Evolutionary conservation across 805 yeast species (phyloP).

Genomic region (Isabelozyma rhagii): DNA sequence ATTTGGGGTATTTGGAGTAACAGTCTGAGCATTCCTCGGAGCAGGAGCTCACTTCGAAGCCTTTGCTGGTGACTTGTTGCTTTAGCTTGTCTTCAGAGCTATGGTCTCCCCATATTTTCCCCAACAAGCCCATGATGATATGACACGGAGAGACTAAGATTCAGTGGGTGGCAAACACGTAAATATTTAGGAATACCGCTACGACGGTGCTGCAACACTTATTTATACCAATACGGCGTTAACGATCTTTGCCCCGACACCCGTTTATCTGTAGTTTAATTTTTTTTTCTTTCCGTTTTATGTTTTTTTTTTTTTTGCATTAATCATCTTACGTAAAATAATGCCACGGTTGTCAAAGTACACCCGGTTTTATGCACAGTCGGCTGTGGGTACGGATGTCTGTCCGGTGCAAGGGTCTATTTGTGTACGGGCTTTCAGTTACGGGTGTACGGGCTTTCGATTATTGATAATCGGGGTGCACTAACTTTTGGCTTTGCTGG

Average conservation of each 20-base stretch:
- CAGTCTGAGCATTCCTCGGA: constrained; percentile 56
- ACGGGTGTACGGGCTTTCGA: too few species aligned
- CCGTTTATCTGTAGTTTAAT: neutral
- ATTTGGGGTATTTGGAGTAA: constrained; percentile 48
- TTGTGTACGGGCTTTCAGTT: too few species aligned
- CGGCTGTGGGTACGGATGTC: neutral
- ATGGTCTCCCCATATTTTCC: neutral
- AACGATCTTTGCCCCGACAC: neutral
- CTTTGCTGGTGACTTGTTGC: constrained; percentile 3
- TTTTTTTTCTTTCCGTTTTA: too few species aligned
- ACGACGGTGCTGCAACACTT: too few species aligned
- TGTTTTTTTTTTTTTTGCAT: too few species aligned
- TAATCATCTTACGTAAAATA: neutral
- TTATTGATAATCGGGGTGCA: too few species aligned
- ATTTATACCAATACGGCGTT: too few species aligned
- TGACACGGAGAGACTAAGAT: neutral
- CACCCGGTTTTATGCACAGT: neutral
- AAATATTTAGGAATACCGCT: too few species aligned
- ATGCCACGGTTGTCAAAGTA: neutral
- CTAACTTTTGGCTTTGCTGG: too few species aligned
- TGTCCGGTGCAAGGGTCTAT: too few species aligned
- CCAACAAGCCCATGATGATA: neutral
- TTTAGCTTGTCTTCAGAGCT: neutral
- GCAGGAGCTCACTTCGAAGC: constrained; percentile 43
- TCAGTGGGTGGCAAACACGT: too few species aligned